Percentiles rank a stretch among this genome's conserved stretches.
Conservation (phyloP, 164 flowering plant genomes). For the Nymphaea thermarum region DNA sequence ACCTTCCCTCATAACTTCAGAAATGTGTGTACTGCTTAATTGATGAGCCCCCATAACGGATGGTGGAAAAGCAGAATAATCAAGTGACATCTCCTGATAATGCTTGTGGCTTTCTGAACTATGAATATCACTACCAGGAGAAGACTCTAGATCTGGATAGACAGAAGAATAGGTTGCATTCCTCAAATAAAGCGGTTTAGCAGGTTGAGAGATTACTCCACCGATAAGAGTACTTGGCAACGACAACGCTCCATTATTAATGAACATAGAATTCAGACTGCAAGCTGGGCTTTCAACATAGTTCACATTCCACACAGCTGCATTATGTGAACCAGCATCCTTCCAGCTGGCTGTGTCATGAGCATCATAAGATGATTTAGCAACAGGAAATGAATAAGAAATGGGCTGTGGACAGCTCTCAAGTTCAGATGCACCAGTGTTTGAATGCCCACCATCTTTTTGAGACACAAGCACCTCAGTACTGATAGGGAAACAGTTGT, state of each 20-base stretch:
- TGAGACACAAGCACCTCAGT: constrained; percentile 8
- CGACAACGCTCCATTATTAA: constrained; percentile 13
- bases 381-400: constrained; percentile 8
- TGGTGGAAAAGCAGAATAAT: constrained; percentile 15
- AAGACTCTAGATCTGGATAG: constrained; percentile 16
- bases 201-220: constrained; percentile 7
- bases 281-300: constrained; percentile 14
- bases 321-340: constrained; percentile 21
- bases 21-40: constrained; percentile 8
- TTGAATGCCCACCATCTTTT: constrained; percentile 8
- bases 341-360: constrained; percentile 29
- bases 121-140: constrained; percentile 13
- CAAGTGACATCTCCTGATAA: constrained; percentile 14
- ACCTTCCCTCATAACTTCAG: constrained; percentile 10
- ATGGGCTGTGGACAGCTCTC: constrained; percentile 2
- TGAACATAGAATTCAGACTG: constrained; percentile 12
- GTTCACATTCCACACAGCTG: constrained; percentile 25
- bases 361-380: constrained; percentile 6
- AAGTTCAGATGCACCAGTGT: background rate
- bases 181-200: constrained; percentile 15
- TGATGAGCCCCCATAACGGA: constrained; percentile 14
- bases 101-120: constrained; percentile 21
- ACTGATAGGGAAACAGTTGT: constrained; percentile 17
- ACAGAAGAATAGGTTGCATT: constrained; percentile 18
- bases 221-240: constrained; percentile 5